phyloP scores from a whole-genome alignment of 2,329 filamentous ascomycete genomes.

The Lithohypha guttulata region DNA sequence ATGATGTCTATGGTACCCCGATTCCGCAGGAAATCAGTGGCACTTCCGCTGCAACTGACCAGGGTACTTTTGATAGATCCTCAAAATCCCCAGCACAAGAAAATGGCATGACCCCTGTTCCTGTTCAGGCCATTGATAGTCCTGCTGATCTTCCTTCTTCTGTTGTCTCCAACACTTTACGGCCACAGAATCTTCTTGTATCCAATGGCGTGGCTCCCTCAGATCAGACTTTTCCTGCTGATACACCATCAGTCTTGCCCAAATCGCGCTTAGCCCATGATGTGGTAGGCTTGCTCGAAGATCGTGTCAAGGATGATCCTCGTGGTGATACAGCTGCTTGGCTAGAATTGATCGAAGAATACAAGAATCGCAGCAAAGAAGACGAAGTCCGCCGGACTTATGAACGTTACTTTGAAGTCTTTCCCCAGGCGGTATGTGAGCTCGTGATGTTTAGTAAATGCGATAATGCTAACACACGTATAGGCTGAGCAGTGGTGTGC shows the following conservation, averaged over 20 bases:
- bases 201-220: constrained; percentile 21
- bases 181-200: constrained; percentile 27
- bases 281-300: constrained; percentile 69
- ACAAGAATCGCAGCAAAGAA: constrained; percentile 68
- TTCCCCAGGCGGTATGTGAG: constrained; percentile 76
- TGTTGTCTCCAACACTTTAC: constrained; percentile 36
- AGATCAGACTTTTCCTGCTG: constrained; percentile 16
- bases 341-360: constrained; percentile 74
- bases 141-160: constrained; percentile 35
- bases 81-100: constrained; percentile 53
- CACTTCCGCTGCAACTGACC: constrained; percentile 16
- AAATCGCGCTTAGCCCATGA: constrained; percentile 57
- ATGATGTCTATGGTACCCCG: constrained; percentile 24
- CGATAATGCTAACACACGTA: constrained; percentile 28
- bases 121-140: constrained; percentile 41
- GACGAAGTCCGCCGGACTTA: constrained; percentile 73
- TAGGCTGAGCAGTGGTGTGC: constrained; percentile 87
- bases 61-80: constrained; percentile 25
- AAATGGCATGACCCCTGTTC: constrained; percentile 29
- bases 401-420: constrained; percentile 75
- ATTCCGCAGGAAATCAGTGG: constrained; percentile 17
- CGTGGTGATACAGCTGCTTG: constrained; percentile 88
- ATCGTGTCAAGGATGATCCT: constrained; percentile 82
- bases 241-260: constrained; percentile 24
- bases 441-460: constrained; percentile 8